Conservation (phyloP, 768 basidiomycete species). For the Lanmaoa pseudosensibilis region DNA sequence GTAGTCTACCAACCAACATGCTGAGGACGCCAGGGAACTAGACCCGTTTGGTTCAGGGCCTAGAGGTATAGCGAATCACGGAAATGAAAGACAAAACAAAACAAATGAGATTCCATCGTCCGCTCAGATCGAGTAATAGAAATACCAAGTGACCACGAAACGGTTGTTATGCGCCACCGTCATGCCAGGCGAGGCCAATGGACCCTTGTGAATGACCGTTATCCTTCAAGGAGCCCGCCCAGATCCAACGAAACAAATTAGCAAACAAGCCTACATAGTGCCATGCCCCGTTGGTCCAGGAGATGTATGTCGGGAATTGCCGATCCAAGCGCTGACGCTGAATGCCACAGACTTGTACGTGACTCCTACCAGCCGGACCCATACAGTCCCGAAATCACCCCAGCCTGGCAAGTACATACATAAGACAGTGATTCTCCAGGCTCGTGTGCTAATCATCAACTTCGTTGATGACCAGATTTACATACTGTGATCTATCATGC, state of each 20-base stretch:
- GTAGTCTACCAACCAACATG: neutral
- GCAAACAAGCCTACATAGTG: neutral
- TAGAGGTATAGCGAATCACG: neutral
- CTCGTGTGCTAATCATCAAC: conserved; percentile 2
- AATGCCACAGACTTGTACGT: neutral
- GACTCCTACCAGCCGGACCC: neutral
- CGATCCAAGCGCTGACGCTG: conserved; percentile 3
- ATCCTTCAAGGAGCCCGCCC: neutral
- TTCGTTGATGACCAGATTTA: conserved; percentile 3
- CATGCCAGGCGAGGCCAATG: neutral
- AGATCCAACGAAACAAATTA: neutral
- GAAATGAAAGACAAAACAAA: neutral
- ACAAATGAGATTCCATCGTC: neutral
- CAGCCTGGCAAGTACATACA: conserved; percentile 16
- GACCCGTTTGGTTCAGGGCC: neutral
- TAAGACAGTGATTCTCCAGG: neutral
- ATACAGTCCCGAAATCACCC: neutral
- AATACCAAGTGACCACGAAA: neutral
- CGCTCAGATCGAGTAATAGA: neutral
- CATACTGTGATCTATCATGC: conserved; percentile 50
- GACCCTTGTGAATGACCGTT: neutral
- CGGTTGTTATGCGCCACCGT: neutral
- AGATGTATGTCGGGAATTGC: conserved; percentile 24
- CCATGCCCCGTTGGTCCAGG: no score
- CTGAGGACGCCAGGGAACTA: neutral